A percentile compares a stretch with the other conserved stretches of the same genome.
phyloP scores from a whole-genome alignment of 192 early-diverging fungal genomes.

The Linnemannia schmuckeri region DNA sequence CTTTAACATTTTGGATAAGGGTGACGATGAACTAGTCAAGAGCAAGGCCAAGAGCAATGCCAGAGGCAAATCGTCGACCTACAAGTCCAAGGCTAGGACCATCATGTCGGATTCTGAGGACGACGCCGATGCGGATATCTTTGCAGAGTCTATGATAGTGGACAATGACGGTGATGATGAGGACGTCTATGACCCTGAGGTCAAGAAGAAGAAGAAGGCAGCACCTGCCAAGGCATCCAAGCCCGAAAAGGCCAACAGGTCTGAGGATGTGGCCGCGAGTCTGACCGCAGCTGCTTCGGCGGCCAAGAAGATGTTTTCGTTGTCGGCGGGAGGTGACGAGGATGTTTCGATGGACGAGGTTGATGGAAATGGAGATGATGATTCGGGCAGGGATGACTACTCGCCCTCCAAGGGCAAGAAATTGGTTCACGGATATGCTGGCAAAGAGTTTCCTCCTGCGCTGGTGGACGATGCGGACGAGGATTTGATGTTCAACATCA shows the following conservation, averaged over 20 bases:
- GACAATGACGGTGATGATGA: slow-evolving; percentile 22
- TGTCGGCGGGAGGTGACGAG: slow-evolving; percentile 19
- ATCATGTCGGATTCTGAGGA: slow-evolving; percentile 30
- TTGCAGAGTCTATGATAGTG: not conserved
- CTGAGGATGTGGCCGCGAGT: not conserved
- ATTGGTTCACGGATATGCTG: not conserved
- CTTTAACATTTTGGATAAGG: not conserved
- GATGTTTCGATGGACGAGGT: slow-evolving; percentile 14
- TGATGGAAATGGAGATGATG: not conserved
- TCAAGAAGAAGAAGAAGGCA: slow-evolving; percentile 18
- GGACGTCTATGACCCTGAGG: slow-evolving; percentile 28
- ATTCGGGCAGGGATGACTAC: not conserved
- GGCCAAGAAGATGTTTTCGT: slow-evolving; percentile 51
- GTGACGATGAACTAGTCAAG: slow-evolving; percentile 17
- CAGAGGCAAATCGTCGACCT: slow-evolving; percentile 31
- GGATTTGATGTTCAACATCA: slow-evolving; percentile 51
- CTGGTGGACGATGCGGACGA: slow-evolving; percentile 39
- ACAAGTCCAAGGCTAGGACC: slow-evolving; percentile 19
- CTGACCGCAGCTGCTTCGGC: slow-evolving; percentile 23
- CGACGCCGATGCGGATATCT: not conserved
- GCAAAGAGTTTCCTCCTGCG: slow-evolving; percentile 23
- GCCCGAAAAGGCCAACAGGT: not conserved
- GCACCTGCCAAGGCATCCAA: not conserved
- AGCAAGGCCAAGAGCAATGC: slow-evolving; percentile 4
- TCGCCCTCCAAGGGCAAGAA: not conserved